A percentile compares a stretch with the other conserved stretches of the same genome.
These are phyloP conservation scores for Saraca asoca DNA, from an alignment of 331 rosid genomes.

Conservation along the genomic window DNA sequence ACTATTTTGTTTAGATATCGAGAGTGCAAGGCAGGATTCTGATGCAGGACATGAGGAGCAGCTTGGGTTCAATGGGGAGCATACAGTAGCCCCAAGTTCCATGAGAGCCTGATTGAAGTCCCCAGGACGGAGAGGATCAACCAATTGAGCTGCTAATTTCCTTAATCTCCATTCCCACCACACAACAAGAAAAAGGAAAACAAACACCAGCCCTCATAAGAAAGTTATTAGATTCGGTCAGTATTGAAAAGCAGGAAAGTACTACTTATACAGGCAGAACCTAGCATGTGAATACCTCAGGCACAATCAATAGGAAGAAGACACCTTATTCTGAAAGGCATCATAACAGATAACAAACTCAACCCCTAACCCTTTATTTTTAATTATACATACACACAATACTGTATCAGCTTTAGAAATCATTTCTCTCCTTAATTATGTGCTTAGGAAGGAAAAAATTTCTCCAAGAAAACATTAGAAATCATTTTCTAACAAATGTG, in stretches of 20 bases:
- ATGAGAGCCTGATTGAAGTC: slow-evolving; percentile 94
- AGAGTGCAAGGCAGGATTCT: slow-evolving; percentile 64
- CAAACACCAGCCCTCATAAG: slow-evolving; percentile 2
- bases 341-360: slow-evolving; percentile 20
- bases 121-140: slow-evolving; percentile 81
- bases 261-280: background rate
- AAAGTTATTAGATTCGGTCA: slow-evolving; percentile 9
- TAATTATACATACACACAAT: slow-evolving; percentile 13
- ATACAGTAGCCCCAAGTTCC: slow-evolving; percentile 94
- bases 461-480: background rate
- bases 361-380: background rate
- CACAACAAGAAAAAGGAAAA: slow-evolving; percentile 27
- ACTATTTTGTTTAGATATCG: slow-evolving; percentile 51
- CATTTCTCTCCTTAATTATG: background rate
- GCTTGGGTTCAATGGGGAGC: slow-evolving; percentile 72
- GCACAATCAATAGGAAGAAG: slow-evolving; percentile 24
- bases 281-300: background rate
- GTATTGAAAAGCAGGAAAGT: background rate
- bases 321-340: slow-evolving; percentile 1
- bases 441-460: background rate
- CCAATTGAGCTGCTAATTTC: slow-evolving; percentile 82
- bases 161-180: slow-evolving; percentile 56
- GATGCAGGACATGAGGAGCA: slow-evolving; percentile 81
- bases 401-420: too few relatives aligned
- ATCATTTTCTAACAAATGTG: background rate